These are phyloP conservation scores for Picea sitchensis DNA, from an alignment of 75 land plant species.

Conservation along the genomic window DNA sequence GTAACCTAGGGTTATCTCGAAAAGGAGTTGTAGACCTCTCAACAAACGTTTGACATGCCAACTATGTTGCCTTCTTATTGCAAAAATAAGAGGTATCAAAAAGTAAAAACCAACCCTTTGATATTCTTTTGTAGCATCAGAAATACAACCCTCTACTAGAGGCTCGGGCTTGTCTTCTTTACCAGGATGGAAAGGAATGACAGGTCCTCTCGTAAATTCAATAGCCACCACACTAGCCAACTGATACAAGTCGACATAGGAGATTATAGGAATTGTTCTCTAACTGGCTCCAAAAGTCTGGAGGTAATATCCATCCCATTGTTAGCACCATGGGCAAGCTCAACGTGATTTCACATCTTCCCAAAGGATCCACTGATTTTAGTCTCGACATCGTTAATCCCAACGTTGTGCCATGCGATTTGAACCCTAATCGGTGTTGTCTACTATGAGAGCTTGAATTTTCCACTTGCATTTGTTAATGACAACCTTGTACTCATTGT, in stretches of 20 bases:
- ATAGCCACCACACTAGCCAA: slow-evolving; percentile 89
- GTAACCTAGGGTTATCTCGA: no score
- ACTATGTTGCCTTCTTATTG: no score
- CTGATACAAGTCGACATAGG: slow-evolving; percentile 87
- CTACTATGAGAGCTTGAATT: slow-evolving; percentile 68
- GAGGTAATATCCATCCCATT: slow-evolving; percentile 68
- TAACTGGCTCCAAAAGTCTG: slow-evolving; percentile 62
- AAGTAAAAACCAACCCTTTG: no score
- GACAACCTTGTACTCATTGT: no score
- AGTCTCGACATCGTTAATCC: no score
- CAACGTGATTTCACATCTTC: slow-evolving; percentile 23
- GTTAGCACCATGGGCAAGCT: slow-evolving; percentile 73
- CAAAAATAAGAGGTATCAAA: no score
- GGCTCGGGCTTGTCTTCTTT: slow-evolving; percentile 66
- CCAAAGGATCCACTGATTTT: no score
- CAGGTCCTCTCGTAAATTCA: slow-evolving; percentile 89
- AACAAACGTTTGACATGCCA: no score
- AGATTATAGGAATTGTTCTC: slow-evolving; percentile 65
- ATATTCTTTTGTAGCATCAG: no score
- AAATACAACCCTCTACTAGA: slow-evolving; percentile 54
- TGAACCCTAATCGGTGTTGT: slow-evolving; percentile 83
- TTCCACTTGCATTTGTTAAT: no score
- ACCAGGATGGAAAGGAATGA: slow-evolving; percentile 85
- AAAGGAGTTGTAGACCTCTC: no score
- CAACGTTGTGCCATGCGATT: slow-evolving; percentile 40